Evolutionary conservation across 768 basidiomycete genomes (phyloP), one percentile per base, ranked within the genome.

Genomic region (Baorangia bicolor): DNA sequence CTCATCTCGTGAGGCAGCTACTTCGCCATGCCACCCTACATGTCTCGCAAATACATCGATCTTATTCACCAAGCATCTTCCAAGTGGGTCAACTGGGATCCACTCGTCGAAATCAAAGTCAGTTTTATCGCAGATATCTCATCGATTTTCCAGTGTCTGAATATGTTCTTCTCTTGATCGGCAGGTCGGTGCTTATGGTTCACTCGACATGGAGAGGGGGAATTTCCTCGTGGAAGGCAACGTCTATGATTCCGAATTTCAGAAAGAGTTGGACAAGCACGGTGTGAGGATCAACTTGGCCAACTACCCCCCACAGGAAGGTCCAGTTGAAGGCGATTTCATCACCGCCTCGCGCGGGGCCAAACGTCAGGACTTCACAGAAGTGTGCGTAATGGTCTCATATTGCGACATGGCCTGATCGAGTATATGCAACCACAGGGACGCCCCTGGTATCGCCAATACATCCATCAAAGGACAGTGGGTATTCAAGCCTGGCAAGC

Each of bases 1-100:
- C 20, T 55, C 21, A 18, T 33, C 33, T 14, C 6, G 11, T 20
- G n/a, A 34, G 5, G 6, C 12, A 30, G 14, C 21, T 6, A 23
- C 21, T 1, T 33, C 21, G 21, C 13, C 21, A 66, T 68, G 60
- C n/a, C 51, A 0, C 0, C 55, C 34, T 49, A n/a, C n/a, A n/a
- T n/a, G n/a, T 43, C 21, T 1, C 66, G 74, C 53, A 75, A 75
- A 54, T 75, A 63, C 58, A 65, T 74, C 33, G 74, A 75, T 40
- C 69, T 75, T n/a, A 71, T 75, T 34, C 62, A 43, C 10, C 21
- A 39, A 3, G 50, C 46, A 4, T 70, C 72, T 13, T 70, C 67
- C 21, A 75, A 75, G 56, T 75, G 69, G 70, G 71, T 72, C 25
- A 75, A 68, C 40, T 75, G 74, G 74, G 71, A 75, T 39, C 72